Evolutionary conservation across 2,329 filamentous ascomycete genomes (phyloP), one percentile per base, ranked within the genome.

Genomic region (Ceratocystis harringtonii): DNA sequence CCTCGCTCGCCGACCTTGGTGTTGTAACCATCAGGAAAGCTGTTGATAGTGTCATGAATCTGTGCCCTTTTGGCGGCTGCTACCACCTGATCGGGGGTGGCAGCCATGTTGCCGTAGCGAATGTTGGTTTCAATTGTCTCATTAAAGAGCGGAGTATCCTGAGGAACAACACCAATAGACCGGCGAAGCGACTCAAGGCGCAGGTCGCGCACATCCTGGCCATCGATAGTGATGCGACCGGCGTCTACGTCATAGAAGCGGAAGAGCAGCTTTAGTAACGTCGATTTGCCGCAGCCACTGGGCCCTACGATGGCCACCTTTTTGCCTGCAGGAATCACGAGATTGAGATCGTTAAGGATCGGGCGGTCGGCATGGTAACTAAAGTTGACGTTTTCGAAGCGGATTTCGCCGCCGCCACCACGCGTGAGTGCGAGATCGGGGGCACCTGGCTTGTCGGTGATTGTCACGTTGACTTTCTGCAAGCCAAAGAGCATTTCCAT

Each of bases 401-500:
- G 86, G 74, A 99, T 96, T 74, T 96, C 87, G 62, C 94, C 94
- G 22, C 63, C 63, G 15, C 92, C 91, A 17, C 92, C 91, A 69
- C 82, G 84, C 55, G 80, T 80, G 15, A 99, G 80, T 7, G 81
- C 76, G 0, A 99, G 80, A 0, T 88, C 80, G 71, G 86, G 85
- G 0, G 92, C 90, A 71, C 88, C 78, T 1, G 87, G 82, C 64
- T 83, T 80, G 71, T 99, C 92, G 70, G 84, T 86, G 72, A 99
- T 88, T 45, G 83, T 84, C 12, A 96, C 86, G 70, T 97, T 95
- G 72, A 97, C 92, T 74, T 95, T 97, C 75, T 99, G 94, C 41
- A 99, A 80, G 74, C 90, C 96, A 80, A 99, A 99, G 5, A 99
- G 81, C 0, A 94, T 97, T 76, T 97, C 94, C 94, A 99, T 99